A percentile compares a stretch with the other conserved stretches of the same genome.
Conservation (phyloP, 164 flowering plant species). For the Stephania yunnanensis region DNA sequence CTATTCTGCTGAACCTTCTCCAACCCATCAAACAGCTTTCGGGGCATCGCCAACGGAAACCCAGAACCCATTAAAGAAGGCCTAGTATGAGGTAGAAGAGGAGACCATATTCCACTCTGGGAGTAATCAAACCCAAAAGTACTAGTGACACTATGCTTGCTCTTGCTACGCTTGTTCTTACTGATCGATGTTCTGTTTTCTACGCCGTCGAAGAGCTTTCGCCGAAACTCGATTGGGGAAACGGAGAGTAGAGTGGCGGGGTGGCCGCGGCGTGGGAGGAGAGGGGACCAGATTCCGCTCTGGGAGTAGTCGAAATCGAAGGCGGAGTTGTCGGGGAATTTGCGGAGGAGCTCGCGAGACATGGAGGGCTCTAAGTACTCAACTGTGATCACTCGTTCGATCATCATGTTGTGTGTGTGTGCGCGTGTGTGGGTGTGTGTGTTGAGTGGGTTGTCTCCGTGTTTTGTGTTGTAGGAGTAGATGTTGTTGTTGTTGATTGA, state of each 20-base stretch:
- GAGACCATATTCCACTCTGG: conserved; percentile 86
- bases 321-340: conserved; percentile 74
- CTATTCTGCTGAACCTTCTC: conserved; percentile 2
- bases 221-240: neutral
- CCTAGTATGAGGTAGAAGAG: conserved; percentile 8
- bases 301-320: conserved; percentile 81
- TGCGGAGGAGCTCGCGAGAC: conserved; percentile 58
- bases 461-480: too few relatives aligned
- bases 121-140: conserved; percentile 66
- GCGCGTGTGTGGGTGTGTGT: neutral
- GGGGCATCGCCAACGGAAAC: neutral
- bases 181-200: neutral
- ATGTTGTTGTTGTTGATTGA: too few relatives aligned
- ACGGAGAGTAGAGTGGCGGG: neutral
- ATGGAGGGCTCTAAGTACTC: conserved; percentile 57
- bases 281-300: conserved; percentile 89
- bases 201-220: conserved; percentile 5
- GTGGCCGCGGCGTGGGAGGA: conserved; percentile 33
- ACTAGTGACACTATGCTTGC: neutral
- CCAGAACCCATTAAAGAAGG: neutral
- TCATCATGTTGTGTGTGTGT: conserved; percentile 7
- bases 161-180: conserved; percentile 15
- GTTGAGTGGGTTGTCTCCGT: too few relatives aligned
- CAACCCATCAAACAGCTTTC: conserved; percentile 4
- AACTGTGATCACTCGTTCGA: conserved; percentile 31